These are phyloP conservation scores for Allomyces macrogynus DNA, from an alignment of 192 early-diverging fungal genomes.

Conservation along the genomic window DNA sequence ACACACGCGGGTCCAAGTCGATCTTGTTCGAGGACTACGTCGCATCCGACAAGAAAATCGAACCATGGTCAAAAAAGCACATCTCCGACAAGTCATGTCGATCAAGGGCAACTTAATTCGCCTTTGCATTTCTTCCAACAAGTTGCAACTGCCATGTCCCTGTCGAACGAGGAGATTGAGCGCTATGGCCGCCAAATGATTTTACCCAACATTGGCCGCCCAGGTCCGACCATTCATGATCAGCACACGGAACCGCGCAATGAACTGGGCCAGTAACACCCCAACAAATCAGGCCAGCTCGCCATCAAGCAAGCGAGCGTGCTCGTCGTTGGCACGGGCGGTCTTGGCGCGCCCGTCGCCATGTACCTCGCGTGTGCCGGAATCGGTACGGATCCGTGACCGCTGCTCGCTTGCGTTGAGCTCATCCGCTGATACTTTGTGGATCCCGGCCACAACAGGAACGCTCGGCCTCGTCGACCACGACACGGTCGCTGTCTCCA, in stretches of 20 bases:
- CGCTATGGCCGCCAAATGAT: conserved; percentile 76
- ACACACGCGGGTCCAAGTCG: no score
- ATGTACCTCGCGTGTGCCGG: conserved; percentile 81
- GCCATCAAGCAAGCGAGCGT: conserved; percentile 50
- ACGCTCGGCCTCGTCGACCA: conserved; percentile 77
- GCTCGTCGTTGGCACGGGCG: conserved; percentile 83
- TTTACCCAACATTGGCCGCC: conserved; percentile 48
- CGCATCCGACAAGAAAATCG: no score
- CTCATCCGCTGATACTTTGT: no score
- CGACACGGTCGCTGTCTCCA: conserved; percentile 72
- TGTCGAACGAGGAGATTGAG: conserved; percentile 51
- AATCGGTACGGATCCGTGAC: conserved; percentile 26
- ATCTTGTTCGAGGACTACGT: no score
- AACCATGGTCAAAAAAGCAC: no score
- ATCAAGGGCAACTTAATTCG: no score
- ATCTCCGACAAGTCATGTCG: no score
- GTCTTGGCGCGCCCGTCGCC: conserved; percentile 68
- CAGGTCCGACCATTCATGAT: conserved; percentile 20
- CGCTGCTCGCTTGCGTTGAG: no score
- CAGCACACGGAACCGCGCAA: not conserved
- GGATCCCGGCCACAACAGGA: no score
- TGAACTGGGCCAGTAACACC: not conserved
- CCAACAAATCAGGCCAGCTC: conserved; percentile 38
- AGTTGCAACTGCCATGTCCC: not conserved
- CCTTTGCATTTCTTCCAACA: no score